A percentile compares a stretch with the other conserved stretches of the same genome.
phyloP scores from a whole-genome alignment of 257 asterid genomes.

The Galeopsis tetrahit region DNA sequence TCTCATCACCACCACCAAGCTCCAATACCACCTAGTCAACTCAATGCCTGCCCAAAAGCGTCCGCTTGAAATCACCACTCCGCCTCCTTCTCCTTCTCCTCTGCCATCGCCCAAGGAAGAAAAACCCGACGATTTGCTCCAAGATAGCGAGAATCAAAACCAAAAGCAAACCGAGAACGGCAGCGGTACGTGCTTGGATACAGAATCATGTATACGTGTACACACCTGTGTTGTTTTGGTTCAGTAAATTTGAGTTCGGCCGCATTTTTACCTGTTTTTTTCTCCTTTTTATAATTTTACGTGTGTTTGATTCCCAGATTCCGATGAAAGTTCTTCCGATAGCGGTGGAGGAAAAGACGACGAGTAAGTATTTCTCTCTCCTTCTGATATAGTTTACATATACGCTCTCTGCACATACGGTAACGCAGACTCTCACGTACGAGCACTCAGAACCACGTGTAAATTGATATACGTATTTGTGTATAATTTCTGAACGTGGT shows the following conservation, averaged over 20 bases:
- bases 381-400: slow-evolving; percentile 32
- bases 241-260: slow-evolving; percentile 35
- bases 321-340: slow-evolving; percentile 57
- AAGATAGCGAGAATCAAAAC: slow-evolving; percentile 52
- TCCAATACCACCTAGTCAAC: slow-evolving; percentile 43
- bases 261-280: slow-evolving; percentile 15
- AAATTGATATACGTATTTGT: slow-evolving; percentile 20
- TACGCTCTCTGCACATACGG: slow-evolving; percentile 25
- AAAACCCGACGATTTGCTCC: slow-evolving; percentile 52
- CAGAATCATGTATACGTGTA: slow-evolving; percentile 25
- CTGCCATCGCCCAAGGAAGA: slow-evolving; percentile 51
- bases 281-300: background rate
- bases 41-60: slow-evolving; percentile 86
- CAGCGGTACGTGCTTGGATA: slow-evolving; percentile 44
- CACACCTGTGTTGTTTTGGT: slow-evolving; percentile 40
- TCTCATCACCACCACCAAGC: slow-evolving; percentile 28
- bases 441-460: slow-evolving; percentile 34
- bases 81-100: slow-evolving; percentile 59
- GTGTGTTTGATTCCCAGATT: slow-evolving; percentile 61
- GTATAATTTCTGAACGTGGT: slow-evolving; percentile 28
- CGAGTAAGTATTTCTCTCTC: slow-evolving; percentile 55
- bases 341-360: slow-evolving; percentile 70
- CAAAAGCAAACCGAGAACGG: slow-evolving; percentile 45
- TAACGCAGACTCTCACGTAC: slow-evolving; percentile 35
- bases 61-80: slow-evolving; percentile 46